Evolutionary conservation across 1,284 basidiomycete species (phyloP).

Genomic region (Pseudozyma sp.): DNA sequence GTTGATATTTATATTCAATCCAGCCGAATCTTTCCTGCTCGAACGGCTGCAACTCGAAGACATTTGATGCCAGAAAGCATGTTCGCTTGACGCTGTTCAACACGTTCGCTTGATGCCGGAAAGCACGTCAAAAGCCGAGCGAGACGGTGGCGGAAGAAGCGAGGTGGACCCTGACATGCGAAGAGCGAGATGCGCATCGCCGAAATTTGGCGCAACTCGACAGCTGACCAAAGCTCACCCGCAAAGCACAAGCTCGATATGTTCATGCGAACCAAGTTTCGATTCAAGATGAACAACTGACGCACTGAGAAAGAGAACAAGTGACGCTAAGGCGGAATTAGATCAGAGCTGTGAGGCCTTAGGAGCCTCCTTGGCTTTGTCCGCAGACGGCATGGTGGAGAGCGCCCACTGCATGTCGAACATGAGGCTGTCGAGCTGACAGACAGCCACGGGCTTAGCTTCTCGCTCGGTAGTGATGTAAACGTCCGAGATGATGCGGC

Average conservation of each 20-base stretch:
- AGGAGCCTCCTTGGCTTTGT: not conserved
- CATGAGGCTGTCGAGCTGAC: constrained; percentile 17
- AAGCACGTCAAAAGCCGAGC: not conserved
- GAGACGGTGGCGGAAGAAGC: not conserved
- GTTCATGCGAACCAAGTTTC: no score
- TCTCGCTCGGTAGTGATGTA: constrained; percentile 5
- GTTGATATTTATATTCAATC: no score
- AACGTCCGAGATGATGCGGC: constrained; percentile 11
- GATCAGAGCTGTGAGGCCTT: constrained; percentile 3
- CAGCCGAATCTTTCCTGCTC: no score
- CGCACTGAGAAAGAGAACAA: no score
- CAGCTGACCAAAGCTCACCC: not conserved
- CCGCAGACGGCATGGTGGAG: not conserved
- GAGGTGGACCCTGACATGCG: constrained; percentile 6
- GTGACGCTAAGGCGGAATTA: not conserved
- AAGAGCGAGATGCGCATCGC: constrained; percentile 3
- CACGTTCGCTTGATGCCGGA: not conserved
- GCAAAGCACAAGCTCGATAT: not conserved
- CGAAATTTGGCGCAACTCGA: not conserved
- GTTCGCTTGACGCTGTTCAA: no score
- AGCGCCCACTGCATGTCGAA: constrained; percentile 12
- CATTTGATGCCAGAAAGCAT: no score
- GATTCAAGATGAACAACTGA: no score
- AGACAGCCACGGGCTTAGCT: not conserved
- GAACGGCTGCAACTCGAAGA: no score